Conservation (phyloP, 192 early-diverging fungal species). For the Coemansia umbellata region DNA sequence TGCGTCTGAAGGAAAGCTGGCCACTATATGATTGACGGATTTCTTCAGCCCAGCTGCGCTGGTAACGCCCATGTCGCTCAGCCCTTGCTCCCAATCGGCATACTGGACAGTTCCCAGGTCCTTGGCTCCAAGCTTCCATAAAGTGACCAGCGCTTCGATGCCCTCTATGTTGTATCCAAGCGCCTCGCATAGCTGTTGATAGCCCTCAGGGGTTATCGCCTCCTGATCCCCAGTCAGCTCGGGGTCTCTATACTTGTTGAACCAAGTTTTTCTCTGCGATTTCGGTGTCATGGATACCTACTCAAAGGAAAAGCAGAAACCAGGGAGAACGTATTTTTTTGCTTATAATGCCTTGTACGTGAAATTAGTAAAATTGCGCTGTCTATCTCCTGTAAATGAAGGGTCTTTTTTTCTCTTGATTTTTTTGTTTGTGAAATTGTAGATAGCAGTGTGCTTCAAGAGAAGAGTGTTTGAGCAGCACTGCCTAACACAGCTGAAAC, state of each 20-base stretch:
- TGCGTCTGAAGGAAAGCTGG: slow-evolving; percentile 4
- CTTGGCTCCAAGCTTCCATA: slow-evolving; percentile 35
- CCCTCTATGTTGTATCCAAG: slow-evolving; percentile 27
- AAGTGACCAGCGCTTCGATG: slow-evolving; percentile 35
- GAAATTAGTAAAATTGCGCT: too few relatives aligned
- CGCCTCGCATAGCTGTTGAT: slow-evolving; percentile 31
- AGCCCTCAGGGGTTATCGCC: slow-evolving; percentile 32
- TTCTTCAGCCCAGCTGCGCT: slow-evolving; percentile 8
- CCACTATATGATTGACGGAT: slow-evolving; percentile 1
- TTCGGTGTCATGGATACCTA: slow-evolving; percentile 12
- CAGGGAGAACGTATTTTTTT: too few relatives aligned
- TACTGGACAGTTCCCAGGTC: slow-evolving; percentile 29
- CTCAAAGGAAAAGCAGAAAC: slow-evolving; percentile 1
- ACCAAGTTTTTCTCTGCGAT: slow-evolving; percentile 17
- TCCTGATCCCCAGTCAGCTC: slow-evolving; percentile 21
- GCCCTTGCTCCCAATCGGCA: slow-evolving; percentile 14
- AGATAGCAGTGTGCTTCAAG: too few relatives aligned
- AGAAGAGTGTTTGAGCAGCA: too few relatives aligned
- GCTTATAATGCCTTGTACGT: too few relatives aligned
- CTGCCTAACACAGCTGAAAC: too few relatives aligned
- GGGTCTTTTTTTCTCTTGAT: too few relatives aligned
- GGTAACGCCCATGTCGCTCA: slow-evolving; percentile 17
- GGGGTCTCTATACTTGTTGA: slow-evolving; percentile 36
- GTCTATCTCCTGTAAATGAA: too few relatives aligned
- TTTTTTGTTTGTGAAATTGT: too few relatives aligned